Conservation (phyloP, 2,329 filamentous ascomycete genomes). For the Fusarium poae region DNA sequence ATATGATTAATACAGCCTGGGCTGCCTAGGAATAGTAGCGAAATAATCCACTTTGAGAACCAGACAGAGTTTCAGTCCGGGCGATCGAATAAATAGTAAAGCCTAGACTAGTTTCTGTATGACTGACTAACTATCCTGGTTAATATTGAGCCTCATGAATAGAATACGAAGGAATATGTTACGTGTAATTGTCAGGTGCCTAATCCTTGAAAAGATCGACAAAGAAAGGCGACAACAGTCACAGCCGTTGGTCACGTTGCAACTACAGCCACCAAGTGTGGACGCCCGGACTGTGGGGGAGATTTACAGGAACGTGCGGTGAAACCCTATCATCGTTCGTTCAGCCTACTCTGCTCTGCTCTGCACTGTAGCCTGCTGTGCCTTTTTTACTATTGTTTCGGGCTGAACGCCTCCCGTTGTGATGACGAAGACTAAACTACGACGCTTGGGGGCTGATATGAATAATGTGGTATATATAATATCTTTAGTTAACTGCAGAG, state of each 20-base stretch:
- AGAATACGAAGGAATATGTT: background rate
- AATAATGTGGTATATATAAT: background rate
- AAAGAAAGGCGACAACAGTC: conserved; percentile 14
- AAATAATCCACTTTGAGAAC: conserved; percentile 6
- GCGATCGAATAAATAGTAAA: background rate
- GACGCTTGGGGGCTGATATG: conserved; percentile 8
- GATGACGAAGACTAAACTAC: background rate
- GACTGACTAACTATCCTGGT: background rate
- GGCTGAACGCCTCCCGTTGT: conserved; percentile 12
- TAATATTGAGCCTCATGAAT: background rate
- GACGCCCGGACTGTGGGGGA: conserved; percentile 18
- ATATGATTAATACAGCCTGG: background rate
- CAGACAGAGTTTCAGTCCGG: background rate
- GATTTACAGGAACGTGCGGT: conserved; percentile 13
- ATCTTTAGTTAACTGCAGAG: too few relatives aligned
- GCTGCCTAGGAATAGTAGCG: background rate
- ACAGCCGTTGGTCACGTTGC: conserved; percentile 29
- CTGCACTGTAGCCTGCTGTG: background rate
- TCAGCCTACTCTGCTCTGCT: background rate
- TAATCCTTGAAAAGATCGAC: background rate
- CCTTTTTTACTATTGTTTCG: conserved; percentile 6
- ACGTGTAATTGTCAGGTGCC: conserved; percentile 8
- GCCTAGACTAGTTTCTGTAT: background rate
- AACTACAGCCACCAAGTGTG: conserved; percentile 19
- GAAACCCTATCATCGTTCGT: conserved; percentile 11